Conservation (phyloP, 176 grass and related monocot genomes). For the Triticum urartu region DNA sequence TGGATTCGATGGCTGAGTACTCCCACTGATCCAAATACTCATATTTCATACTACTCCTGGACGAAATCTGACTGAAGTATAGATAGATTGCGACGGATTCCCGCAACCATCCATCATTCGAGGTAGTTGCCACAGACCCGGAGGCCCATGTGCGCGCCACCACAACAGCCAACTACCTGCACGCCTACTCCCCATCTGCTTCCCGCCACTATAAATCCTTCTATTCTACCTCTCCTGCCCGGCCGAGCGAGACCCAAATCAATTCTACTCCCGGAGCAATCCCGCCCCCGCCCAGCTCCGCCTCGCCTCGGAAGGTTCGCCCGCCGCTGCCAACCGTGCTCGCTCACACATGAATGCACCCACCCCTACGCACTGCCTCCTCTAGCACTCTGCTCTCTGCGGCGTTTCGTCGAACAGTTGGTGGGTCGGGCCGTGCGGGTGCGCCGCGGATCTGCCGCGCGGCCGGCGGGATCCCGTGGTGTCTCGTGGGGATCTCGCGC, state of each 20-base stretch:
- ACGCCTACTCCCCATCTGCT: slow-evolving; percentile 32
- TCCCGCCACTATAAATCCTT: slow-evolving; percentile 35
- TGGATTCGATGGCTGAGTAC: too few species aligned
- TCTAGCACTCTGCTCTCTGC: background rate
- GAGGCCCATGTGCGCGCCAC: background rate
- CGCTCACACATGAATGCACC: background rate
- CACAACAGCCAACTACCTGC: background rate
- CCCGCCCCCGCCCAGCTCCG: background rate
- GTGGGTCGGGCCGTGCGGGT: background rate
- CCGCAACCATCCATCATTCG: too few species aligned
- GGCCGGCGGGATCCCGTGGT: background rate
- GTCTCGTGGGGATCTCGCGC: slow-evolving; percentile 24
- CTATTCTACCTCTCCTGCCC: background rate
- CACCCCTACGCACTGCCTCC: background rate
- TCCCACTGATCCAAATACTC: too few species aligned
- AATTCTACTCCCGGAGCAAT: background rate
- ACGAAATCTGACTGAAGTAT: too few species aligned
- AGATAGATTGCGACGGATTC: too few species aligned
- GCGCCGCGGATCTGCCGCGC: slow-evolving; percentile 31
- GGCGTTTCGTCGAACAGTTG: slow-evolving; percentile 33
- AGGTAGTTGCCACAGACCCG: too few species aligned
- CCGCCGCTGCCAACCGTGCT: background rate
- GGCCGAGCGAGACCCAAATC: background rate
- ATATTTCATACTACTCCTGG: too few species aligned
- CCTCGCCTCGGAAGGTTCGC: slow-evolving; percentile 35